Percentiles rank a stretch among this genome's conserved stretches.
Evolutionary conservation across 1,139 yeast species (phyloP).

Genomic region (Lodderomyces orthopsilosis): DNA sequence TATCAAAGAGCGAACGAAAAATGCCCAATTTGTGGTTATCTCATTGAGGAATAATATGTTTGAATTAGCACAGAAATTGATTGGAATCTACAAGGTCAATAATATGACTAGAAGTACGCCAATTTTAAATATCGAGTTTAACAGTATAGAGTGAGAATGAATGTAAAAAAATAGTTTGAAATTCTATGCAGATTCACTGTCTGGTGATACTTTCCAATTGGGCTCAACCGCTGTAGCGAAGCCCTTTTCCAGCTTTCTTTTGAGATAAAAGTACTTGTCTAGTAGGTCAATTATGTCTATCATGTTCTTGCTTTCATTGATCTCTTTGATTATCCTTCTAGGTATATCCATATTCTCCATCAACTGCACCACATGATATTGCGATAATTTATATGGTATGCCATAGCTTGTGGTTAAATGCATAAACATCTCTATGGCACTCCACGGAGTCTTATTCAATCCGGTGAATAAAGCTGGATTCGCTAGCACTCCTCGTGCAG

Average conservation of each 20-base stretch:
- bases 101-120: conserved; percentile 89
- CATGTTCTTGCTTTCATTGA: conserved; percentile 60
- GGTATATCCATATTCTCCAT: conserved; percentile 54
- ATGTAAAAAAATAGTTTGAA: not conserved
- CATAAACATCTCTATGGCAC: conserved; percentile 81
- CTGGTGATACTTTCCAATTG: conserved; percentile 41
- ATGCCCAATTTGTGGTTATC: conserved; percentile 95
- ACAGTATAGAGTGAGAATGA: not conserved
- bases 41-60: conserved; percentile 97
- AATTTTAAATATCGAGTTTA: conserved; percentile 56
- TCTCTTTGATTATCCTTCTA: conserved; percentile 51
- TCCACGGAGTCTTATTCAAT: conserved; percentile 76
- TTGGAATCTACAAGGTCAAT: conserved; percentile 91
- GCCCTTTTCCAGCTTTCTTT: conserved; percentile 62
- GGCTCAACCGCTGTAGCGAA: conserved; percentile 63
- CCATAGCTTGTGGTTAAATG: conserved; percentile 77
- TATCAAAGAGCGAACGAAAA: conserved; percentile 90
- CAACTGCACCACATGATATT: conserved; percentile 91
- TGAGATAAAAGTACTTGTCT: conserved; percentile 64
- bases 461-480: conserved; percentile 91
- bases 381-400: conserved; percentile 75
- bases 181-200: not conserved
- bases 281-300: conserved; percentile 79
- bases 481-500: conserved; percentile 81
- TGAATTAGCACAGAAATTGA: conserved; percentile 89